Conservation (phyloP, 441 rosid species). For the Pelargonium myrrhifolium region DNA sequence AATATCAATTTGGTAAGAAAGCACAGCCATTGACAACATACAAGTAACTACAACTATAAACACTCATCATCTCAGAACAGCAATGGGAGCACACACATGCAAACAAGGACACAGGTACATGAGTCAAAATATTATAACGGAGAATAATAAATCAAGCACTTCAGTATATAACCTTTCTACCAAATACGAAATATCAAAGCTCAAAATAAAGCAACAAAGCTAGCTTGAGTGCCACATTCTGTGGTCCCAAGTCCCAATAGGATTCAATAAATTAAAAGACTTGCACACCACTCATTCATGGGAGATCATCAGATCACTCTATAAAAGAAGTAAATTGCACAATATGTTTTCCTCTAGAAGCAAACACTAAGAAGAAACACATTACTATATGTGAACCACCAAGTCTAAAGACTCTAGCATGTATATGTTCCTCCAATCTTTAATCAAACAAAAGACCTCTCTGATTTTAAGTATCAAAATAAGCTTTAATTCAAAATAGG, state of each 20-base stretch:
- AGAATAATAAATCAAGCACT: background rate
- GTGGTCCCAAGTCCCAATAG: no score
- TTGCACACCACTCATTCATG: background rate
- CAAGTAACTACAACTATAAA: background rate
- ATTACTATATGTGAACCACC: background rate
- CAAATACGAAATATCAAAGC: background rate
- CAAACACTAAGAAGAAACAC: background rate
- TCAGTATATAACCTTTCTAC: background rate
- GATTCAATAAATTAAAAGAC: background rate
- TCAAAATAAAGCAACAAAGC: slow-evolving; percentile 1
- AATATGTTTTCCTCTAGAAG: background rate
- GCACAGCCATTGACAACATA: background rate
- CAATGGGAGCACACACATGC: no score
- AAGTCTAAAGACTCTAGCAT: background rate
- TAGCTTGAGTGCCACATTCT: background rate
- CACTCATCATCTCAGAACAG: no score
- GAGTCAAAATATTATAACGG: no score
- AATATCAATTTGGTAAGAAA: background rate
- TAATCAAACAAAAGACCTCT: background rate
- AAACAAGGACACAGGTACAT: no score
- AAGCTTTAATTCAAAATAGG: no score
- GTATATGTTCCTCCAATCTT: background rate
- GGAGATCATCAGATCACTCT: background rate
- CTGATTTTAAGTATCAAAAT: no score
- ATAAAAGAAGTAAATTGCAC: background rate